Conservation (phyloP, 73 alveolate species). For the Paramecium octaurelia region DNA sequence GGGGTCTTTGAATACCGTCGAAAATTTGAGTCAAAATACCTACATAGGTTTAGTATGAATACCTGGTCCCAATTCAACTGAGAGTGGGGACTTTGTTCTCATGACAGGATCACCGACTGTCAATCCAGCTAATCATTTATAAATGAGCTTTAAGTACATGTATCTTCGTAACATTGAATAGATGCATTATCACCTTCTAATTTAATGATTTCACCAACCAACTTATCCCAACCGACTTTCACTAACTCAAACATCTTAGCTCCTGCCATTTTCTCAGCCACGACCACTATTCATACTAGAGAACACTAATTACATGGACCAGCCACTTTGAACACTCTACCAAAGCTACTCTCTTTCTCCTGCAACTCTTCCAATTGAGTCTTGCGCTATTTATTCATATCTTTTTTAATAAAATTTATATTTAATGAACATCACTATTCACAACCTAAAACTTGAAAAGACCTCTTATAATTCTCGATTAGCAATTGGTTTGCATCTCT, state of each 20-base stretch:
- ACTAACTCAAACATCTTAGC: slow-evolving; percentile 99
- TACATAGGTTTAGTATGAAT: slow-evolving; percentile 23
- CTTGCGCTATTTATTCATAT: slow-evolving; percentile 30
- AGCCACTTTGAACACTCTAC: slow-evolving; percentile 64
- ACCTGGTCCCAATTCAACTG: slow-evolving; percentile 99
- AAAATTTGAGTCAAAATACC: slow-evolving; percentile 90
- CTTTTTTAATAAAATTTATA: slow-evolving; percentile 13
- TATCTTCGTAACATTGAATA: slow-evolving; percentile 98
- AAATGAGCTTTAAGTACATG: slow-evolving; percentile 62
- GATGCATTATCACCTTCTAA: slow-evolving; percentile 99
- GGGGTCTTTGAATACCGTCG: slow-evolving; percentile 76
- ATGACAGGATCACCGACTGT: slow-evolving; percentile 98
- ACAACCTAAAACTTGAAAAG: slow-evolving; percentile 4
- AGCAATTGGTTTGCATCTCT: neutral
- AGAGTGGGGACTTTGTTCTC: slow-evolving; percentile 96
- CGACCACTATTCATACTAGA: slow-evolving; percentile 74
- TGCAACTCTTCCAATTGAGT: slow-evolving; percentile 58
- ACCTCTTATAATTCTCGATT: neutral
- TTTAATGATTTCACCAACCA: slow-evolving; percentile 98
- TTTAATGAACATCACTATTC: neutral
- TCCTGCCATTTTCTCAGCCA: slow-evolving; percentile 99
- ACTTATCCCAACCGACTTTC: slow-evolving; percentile 97
- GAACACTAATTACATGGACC: slow-evolving; percentile 61
- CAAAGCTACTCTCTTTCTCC: slow-evolving; percentile 59
- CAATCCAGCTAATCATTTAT: slow-evolving; percentile 83